Evolutionary conservation across 352 stramenopile genomes (phyloP), one percentile per base, ranked within the genome.

Genomic region (Pythium brachiatum): DNA sequence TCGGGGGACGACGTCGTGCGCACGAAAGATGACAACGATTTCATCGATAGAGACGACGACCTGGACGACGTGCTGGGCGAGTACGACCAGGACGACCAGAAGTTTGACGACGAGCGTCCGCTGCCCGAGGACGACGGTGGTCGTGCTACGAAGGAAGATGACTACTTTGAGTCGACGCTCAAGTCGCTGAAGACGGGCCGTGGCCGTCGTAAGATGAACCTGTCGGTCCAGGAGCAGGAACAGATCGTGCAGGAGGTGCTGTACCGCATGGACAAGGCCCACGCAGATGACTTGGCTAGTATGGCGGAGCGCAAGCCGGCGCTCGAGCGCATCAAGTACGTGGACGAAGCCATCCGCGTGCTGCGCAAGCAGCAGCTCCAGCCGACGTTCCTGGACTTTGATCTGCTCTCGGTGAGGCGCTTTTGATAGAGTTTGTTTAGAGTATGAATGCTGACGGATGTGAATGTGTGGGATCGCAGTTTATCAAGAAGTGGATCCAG

Each of bases 401-500:
- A 95, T 51, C 60, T 95, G 39, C 76, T 95, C 12, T 92, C 83
- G 70, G 86, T 93, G 43, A 12, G 48, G 3, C 25, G 20, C 48
- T 23, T n/a, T n/a, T n/a, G n/a, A n/a, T n/a, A n/a, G n/a, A n/a
- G n/a, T n/a, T n/a, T n/a, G n/a, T n/a, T n/a, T n/a, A n/a, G n/a
- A n/a, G 20, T 46, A 13, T 39, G 21, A 32, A 36, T 8, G 32
- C n/a, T 50, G 39, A 47, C 16, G 64, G 52, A 46, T 13, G 3
- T 53, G 7, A 31, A 8, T 47, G 7, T 34, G 21, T 29, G 43
- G 52, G n/a, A 8, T 48, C 63, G 38, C 41, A 95, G 86, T 88
- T 95, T 63, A 82, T 95, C 53, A 95, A 93, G 69, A 94, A 94
- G 61, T 95, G 87, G 87, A 95, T 95, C 38, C 85, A 94, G 58